Conservation (phyloP, 2,329 filamentous ascomycete genomes). For the Pezicula neosporulosa region DNA sequence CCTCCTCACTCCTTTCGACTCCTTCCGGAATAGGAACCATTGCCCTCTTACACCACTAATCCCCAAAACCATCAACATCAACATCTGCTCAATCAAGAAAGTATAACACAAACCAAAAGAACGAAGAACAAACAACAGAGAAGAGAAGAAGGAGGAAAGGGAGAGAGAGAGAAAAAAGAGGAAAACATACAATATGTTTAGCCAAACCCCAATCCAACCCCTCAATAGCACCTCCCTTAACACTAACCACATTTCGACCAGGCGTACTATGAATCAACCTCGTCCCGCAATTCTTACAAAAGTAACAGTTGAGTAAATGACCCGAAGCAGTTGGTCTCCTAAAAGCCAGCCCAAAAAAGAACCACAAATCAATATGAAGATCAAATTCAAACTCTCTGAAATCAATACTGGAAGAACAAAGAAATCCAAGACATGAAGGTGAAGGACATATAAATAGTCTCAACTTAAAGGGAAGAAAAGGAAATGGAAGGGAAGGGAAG, state of each 20-base stretch:
- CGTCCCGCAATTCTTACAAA: constrained; percentile 64
- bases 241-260: constrained; percentile 56
- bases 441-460: too few relatives aligned
- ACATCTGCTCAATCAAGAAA: background rate
- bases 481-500: background rate
- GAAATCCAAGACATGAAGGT: too few relatives aligned
- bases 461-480: constrained; percentile 2
- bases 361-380: background rate
- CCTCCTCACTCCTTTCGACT: constrained; percentile 52
- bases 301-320: constrained; percentile 58
- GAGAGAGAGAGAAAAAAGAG: background rate
- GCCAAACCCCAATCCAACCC: constrained; percentile 57
- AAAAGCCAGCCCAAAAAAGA: constrained; percentile 5
- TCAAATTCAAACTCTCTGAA: too few relatives aligned
- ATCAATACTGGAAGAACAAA: too few relatives aligned
- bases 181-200: constrained; percentile 50
- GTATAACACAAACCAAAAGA: background rate
- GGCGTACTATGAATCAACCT: constrained; percentile 60
- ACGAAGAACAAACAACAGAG: too few relatives aligned
- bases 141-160: background rate
- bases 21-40: constrained; percentile 68
- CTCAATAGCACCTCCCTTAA: constrained; percentile 66
- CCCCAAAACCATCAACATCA: background rate
- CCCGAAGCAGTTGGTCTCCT: constrained; percentile 57
- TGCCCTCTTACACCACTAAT: constrained; percentile 7